Percentiles rank a stretch among this genome's conserved stretches.
phyloP scores from a whole-genome alignment of 2,329 filamentous ascomycete species.

The Neophaeococcomyces mojaviensis region DNA sequence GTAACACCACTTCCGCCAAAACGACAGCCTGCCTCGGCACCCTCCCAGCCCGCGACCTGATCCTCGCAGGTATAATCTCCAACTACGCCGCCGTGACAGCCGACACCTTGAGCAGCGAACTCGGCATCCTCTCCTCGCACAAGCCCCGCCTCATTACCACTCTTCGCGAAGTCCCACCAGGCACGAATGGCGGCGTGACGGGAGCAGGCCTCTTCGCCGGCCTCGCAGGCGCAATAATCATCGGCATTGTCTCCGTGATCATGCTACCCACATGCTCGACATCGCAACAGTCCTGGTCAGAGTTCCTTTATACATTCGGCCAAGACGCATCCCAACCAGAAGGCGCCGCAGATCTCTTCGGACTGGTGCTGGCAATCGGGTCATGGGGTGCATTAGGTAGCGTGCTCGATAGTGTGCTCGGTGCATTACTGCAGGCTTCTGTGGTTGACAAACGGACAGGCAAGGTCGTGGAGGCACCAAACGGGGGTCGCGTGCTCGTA shows the following conservation, averaged over 20 bases:
- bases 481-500: constrained; percentile 50
- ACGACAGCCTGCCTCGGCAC: background rate
- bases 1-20: background rate
- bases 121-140: constrained; percentile 75
- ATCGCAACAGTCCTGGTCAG: too few species aligned
- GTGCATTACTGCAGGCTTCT: constrained; percentile 75
- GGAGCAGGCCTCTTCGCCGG: constrained; percentile 66
- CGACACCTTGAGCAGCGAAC: constrained; percentile 90
- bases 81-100: constrained; percentile 90
- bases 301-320: constrained; percentile 8
- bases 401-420: constrained; percentile 78
- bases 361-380: constrained; percentile 50
- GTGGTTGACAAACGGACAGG: constrained; percentile 77
- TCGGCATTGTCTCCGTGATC: constrained; percentile 61
- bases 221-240: constrained; percentile 60
- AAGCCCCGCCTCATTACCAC: constrained; percentile 82
- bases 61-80: constrained; percentile 59
- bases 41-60: constrained; percentile 38
- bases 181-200: constrained; percentile 91
- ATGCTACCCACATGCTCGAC: constrained; percentile 56
- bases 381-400: constrained; percentile 72
- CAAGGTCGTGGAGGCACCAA: constrained; percentile 81
- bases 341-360: constrained; percentile 45
- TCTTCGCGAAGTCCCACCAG: constrained; percentile 69
- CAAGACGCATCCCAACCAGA: constrained; percentile 50